phyloP scores from a whole-genome alignment of 306 rosid genomes.

The Pyrus betulifolia region DNA sequence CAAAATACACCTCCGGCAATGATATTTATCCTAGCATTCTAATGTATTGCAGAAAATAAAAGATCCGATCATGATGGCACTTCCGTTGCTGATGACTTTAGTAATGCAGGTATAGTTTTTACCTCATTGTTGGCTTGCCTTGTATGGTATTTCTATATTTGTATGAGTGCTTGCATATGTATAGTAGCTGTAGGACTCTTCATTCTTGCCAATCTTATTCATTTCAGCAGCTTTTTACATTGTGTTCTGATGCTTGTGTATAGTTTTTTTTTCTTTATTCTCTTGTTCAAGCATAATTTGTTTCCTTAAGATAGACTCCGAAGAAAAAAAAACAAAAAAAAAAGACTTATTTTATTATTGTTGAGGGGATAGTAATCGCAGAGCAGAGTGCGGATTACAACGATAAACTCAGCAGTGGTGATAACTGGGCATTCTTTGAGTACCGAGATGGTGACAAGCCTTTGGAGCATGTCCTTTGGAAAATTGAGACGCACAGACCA shows the following conservation, averaged over 20 bases:
- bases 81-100: constrained; percentile 38
- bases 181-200: neutral
- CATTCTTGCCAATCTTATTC: neutral
- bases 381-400: constrained; percentile 32
- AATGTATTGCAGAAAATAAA: constrained; percentile 55
- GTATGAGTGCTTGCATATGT: neutral
- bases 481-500: constrained; percentile 66
- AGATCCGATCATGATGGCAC: constrained; percentile 50
- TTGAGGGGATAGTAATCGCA: constrained; percentile 34
- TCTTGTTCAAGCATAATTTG: neutral
- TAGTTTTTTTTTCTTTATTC: neutral
- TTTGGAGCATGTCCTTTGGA: constrained; percentile 63
- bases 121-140: neutral
- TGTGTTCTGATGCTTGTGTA: neutral
- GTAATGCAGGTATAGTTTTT: constrained; percentile 54
- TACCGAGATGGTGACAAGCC: constrained; percentile 37
- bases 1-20: neutral
- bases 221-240: neutral
- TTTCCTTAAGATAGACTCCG: neutral
- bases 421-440: constrained; percentile 43
- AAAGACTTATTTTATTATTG: neutral
- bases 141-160: constrained; percentile 1
- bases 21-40: constrained; percentile 6
- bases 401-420: constrained; percentile 35
- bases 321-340: neutral